Evolutionary conservation across 257 asterid genomes (phyloP).

Genomic region (Gardenia jasminoides): DNA sequence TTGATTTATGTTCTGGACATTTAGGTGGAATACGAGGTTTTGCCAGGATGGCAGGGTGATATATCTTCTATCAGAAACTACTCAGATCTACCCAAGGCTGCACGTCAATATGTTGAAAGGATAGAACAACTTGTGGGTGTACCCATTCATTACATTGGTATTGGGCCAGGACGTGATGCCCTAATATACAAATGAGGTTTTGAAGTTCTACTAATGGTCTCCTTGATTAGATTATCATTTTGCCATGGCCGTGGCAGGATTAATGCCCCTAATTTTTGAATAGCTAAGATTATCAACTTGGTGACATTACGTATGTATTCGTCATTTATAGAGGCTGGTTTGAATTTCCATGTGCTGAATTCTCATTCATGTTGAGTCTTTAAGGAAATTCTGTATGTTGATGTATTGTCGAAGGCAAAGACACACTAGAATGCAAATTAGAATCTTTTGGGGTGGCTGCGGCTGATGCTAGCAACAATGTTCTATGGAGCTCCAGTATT

Average conservation of each 20-base stretch:
- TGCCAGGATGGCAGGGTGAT: conserved; percentile 88
- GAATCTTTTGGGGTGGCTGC: neutral
- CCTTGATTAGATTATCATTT: neutral
- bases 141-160: conserved; percentile 87
- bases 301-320: conserved; percentile 3
- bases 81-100: conserved; percentile 83
- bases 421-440: neutral
- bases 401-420: too few relatives aligned
- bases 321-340: neutral
- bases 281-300: neutral
- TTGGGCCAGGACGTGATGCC: conserved; percentile 97
- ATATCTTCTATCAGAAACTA: conserved; percentile 78
- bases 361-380: neutral
- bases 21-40: conserved; percentile 81
- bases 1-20: conserved; percentile 9
- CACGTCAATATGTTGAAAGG: conserved; percentile 76
- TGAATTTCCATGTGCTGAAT: neutral
- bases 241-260: conserved; percentile 12
- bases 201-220: conserved; percentile 1
- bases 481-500: neutral
- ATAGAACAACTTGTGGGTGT: conserved; percentile 86
- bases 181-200: conserved; percentile 72
- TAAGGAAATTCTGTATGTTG: neutral
- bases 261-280: conserved; percentile 23
- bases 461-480: neutral